Evolutionary conservation across 2,329 filamentous ascomycete species (phyloP), one percentile per base, ranked within the genome.

Genomic region (Alternaria sp.): DNA sequence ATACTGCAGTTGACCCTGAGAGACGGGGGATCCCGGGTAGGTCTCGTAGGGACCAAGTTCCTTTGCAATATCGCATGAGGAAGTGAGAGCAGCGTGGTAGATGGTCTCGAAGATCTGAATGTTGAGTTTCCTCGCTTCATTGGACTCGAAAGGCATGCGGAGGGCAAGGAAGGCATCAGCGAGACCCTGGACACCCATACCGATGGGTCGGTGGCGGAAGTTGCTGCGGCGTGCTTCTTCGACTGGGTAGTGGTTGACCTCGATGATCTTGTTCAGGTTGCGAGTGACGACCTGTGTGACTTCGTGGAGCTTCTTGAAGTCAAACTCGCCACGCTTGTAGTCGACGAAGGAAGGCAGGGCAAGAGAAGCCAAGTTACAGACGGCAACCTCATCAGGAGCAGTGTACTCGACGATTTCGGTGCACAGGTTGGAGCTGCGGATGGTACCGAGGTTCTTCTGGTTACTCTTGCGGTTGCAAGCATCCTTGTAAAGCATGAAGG

Each of bases 401-500:
- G 87, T 96, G 86, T 97, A 99, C 85, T 99, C 96, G 69, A 99
- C 88, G 74, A 99, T 99, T 83, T 99, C 96, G 54, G 95, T 98
- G 89, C 96, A 99, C 52, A 99, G 87, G 83, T 99, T 99, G 77
- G 96, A 99, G 87, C 93, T 97, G 82, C 93, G 93, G 75, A 99
- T 99, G 67, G 94, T 97, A 70, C 96, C 96, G 30, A 99, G 87
- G 84, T 99, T 99, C 91, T 99, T 98, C 86, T 99, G 96, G 88
- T 99, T 99, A 87, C 94, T 97, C 91, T 99, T 99, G 81, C 90
- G 90, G 89, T 99, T 99, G 89, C 92, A 95, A 77, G 90, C 88
- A 83, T 99, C 96, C 87, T 99, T 99, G 90, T 99, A 99, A 64
- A 98, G 90, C 93, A 99, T 99, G 85, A 97, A 99, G 52, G 96